phyloP scores from a whole-genome alignment of 1,284 basidiomycete genomes.

The Heterobasidion irregulare region DNA sequence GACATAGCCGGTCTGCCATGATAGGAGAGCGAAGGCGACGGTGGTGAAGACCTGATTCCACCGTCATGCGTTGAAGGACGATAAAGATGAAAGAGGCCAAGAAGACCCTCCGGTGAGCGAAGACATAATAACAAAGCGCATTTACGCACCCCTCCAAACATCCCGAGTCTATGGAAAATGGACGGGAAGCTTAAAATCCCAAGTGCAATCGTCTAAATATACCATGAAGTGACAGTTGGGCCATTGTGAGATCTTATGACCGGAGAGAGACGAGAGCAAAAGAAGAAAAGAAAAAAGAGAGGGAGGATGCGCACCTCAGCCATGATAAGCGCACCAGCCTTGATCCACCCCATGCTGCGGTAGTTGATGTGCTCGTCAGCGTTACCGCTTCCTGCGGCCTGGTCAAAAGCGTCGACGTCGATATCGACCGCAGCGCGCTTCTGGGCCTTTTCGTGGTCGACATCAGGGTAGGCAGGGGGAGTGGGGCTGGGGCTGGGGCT shows the following conservation, averaged over 20 bases:
- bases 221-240: not conserved
- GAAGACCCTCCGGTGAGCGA: not conserved
- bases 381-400: not conserved
- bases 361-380: slow-evolving; percentile 3
- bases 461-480: too few relatives aligned
- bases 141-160: slow-evolving; percentile 5
- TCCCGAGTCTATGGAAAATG: slow-evolving; percentile 5
- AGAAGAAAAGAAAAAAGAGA: not conserved
- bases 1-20: slow-evolving; percentile 7
- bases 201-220: slow-evolving; percentile 3
- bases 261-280: not conserved
- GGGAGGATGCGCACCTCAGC: slow-evolving; percentile 3
- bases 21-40: slow-evolving; percentile 3
- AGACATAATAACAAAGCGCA: not conserved
- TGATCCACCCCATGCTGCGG: slow-evolving; percentile 6
- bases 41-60: slow-evolving; percentile 1
- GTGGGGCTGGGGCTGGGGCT: too few relatives aligned
- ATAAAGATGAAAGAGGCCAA: too few relatives aligned
- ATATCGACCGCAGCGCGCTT: not conserved
- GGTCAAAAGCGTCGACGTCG: slow-evolving; percentile 4
- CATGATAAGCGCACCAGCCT: slow-evolving; percentile 7
- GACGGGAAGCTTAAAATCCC: slow-evolving; percentile 7
- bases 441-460: not conserved
- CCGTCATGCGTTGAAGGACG: not conserved
- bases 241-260: too few relatives aligned